Conservation (phyloP, 2,329 filamentous ascomycete species). For the Ascochyta pisi region DNA sequence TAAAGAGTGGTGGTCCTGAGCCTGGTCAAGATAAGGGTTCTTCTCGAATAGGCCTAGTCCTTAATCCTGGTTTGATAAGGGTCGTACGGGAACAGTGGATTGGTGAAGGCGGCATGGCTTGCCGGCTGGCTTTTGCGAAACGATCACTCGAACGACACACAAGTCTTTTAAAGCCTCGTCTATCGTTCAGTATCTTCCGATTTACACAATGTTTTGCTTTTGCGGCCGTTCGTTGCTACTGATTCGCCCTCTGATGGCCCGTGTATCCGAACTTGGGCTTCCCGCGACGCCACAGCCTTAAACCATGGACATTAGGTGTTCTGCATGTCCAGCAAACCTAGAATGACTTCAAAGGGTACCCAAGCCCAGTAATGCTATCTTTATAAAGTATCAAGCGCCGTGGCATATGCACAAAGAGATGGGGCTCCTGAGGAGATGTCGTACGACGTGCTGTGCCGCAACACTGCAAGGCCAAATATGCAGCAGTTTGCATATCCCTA, state of each 20-base stretch:
- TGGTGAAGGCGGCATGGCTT: conserved; percentile 17
- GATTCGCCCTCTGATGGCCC: conserved; percentile 29
- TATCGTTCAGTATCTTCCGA: conserved; percentile 23
- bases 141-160: conserved; percentile 3
- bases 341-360: too few species aligned
- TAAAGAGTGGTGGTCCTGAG: conserved; percentile 24
- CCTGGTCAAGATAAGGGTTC: conserved; percentile 32
- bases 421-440: background rate
- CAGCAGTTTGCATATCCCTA: background rate
- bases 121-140: conserved; percentile 19
- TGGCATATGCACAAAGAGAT: background rate
- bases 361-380: too few species aligned
- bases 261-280: conserved; percentile 30
- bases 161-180: conserved; percentile 9
- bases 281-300: background rate
- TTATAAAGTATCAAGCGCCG: too few species aligned
- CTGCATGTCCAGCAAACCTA: background rate
- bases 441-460: background rate
- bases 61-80: conserved; percentile 5
- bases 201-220: conserved; percentile 20
- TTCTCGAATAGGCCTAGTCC: conserved; percentile 15
- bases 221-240: conserved; percentile 19
- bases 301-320: background rate
- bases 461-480: background rate
- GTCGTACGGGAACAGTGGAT: conserved; percentile 10